Evolutionary conservation across 441 rosid genomes (phyloP).

Genomic region (Euphorbia celastroides): DNA sequence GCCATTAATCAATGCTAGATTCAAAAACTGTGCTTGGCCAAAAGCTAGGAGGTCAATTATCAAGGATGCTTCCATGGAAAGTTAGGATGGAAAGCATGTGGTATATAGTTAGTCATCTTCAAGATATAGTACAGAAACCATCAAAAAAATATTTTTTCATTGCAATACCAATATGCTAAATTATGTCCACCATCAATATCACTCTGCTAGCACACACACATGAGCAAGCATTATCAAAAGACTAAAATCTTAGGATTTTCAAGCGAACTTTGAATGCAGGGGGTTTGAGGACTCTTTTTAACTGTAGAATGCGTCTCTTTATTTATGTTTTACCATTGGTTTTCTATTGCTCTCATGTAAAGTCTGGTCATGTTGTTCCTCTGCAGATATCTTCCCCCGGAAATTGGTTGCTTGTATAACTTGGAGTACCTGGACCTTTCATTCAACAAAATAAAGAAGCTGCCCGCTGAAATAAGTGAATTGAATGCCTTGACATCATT

Average conservation of each 20-base stretch:
- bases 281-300: neutral
- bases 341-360: neutral
- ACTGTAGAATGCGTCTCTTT: neutral
- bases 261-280: neutral
- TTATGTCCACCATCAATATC: neutral
- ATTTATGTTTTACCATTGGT: neutral
- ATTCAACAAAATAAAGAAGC: constrained; percentile 78
- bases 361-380: constrained; percentile 15
- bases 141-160: neutral
- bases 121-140: neutral
- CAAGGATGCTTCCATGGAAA: too few species aligned
- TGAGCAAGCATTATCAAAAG: neutral
- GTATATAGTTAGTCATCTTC: neutral
- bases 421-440: constrained; percentile 87
- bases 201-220: neutral
- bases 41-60: too few species aligned
- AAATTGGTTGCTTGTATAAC: constrained; percentile 77
- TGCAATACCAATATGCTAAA: neutral
- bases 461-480: constrained; percentile 68
- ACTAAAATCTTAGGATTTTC: neutral
- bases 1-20: neutral
- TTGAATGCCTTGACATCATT: constrained; percentile 59
- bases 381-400: constrained; percentile 88
- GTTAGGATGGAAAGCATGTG: neutral
- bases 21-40: neutral